Evolutionary conservation across 2,329 filamentous ascomycete species (phyloP), one percentile per base, ranked within the genome.

Genomic region (Ophiostoma triangulosporum): DNA sequence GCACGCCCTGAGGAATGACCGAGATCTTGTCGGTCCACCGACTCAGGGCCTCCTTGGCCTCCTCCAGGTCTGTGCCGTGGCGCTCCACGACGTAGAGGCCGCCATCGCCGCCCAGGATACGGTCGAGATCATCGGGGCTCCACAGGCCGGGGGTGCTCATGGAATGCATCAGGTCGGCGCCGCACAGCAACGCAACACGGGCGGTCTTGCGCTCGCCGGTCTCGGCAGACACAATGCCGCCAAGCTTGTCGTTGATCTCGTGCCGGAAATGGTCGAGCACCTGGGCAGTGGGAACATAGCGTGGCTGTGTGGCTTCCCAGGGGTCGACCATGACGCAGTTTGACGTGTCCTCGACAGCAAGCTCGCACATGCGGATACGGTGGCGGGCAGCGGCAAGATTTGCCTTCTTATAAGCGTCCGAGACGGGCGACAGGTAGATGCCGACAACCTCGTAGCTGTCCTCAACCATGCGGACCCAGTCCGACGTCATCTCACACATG

Each of bases 251-350:
- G 65, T 96, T 95, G 65, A 96, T 87, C 66, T 96, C 88, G 64
- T 91, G 72, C 60, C 94, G 83, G 62, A 96, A 93, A 68, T 96
- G 91, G 64, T 95, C 88, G 49, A 96, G 74, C 38, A 95, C 90
- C 61, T 85, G 79, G 36, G 90, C 91, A 1, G 91, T 97, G 15
- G 89, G 88, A 57, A 88, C 83, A 65, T 95, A 97, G 60, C 86
- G 77, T 63, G 83, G 79, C 69, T 94, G 59, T 2, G 22, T 55
- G 14, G 59, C 59, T 32, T 60, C 59, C 59, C 59, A 60, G 0
- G 86, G 81, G 65, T 95, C 88, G 46, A 93, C 86, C 81, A 88
- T 88, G 56, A 94, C 73, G 83, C 86, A 89, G 61, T 83, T 83
- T 51, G 86, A 83, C 60, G 85, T 76, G 60, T 82, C 78, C 60